Percentiles rank a stretch among this genome's conserved stretches.
Evolutionary conservation across 495 filamentous ascomycete species (phyloP).

Genomic region (Parathielavia hyrcaniae): DNA sequence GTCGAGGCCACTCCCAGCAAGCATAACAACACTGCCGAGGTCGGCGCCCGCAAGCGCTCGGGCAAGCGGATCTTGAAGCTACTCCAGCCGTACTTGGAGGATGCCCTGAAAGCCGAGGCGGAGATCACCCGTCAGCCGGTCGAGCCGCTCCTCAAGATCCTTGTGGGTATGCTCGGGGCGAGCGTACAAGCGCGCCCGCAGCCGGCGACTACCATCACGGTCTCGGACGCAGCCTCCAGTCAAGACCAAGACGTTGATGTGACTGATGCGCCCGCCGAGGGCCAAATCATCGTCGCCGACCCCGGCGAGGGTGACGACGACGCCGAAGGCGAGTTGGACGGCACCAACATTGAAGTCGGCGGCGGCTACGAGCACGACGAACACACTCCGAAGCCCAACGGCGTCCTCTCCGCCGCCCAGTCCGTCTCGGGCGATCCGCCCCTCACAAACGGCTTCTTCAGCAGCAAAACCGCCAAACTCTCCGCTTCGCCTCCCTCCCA

Average conservation of each 20-base stretch:
- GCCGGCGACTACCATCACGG: conserved; percentile 17
- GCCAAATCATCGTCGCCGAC: conserved; percentile 40
- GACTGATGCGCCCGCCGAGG: conserved; percentile 40
- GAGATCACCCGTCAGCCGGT: conserved; percentile 64
- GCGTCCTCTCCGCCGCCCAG: conserved; percentile 24
- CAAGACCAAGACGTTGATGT: conserved; percentile 41
- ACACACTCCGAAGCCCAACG: conserved; percentile 30
- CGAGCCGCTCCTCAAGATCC: conserved; percentile 62
- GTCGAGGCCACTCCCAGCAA: conserved; percentile 30
- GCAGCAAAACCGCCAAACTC: conserved; percentile 31
- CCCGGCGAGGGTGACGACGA: conserved; percentile 21
- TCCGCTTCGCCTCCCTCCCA: conserved; percentile 35
- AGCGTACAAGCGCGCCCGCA: conserved; percentile 42
- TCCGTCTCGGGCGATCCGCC: conserved; percentile 17
- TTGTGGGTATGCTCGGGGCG: conserved; percentile 66
- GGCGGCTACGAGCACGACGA: conserved; percentile 32
- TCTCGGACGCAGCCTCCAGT: conserved; percentile 26
- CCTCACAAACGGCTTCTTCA: conserved; percentile 26
- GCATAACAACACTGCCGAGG: conserved; percentile 33
- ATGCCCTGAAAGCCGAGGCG: conserved; percentile 69
- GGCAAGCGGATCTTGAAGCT: conserved; percentile 80
- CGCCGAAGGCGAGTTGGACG: conserved; percentile 23
- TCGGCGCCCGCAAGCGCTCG: conserved; percentile 50
- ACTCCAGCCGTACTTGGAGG: conserved; percentile 69
- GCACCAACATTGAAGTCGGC: conserved; percentile 39